Percentiles rank a stretch among this genome's conserved stretches.
phyloP scores from a whole-genome alignment of 148 eudicot genomes.

The Salicornia ramosissima region DNA sequence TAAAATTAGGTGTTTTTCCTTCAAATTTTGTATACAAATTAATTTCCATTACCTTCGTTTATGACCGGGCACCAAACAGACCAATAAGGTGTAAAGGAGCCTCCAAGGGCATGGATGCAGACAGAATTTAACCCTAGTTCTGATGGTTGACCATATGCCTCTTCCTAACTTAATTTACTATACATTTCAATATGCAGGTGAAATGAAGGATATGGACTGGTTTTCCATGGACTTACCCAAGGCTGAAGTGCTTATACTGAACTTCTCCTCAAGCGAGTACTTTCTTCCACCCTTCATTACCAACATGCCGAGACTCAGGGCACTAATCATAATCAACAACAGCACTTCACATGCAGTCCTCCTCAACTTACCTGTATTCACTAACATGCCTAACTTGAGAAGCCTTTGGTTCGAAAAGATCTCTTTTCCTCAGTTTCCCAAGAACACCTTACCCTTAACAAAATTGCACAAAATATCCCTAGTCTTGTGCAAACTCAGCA shows the following conservation, averaged over 20 bases:
- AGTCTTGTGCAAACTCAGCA: conserved; percentile 53
- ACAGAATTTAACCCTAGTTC: background rate
- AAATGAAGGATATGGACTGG: conserved; percentile 76
- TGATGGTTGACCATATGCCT: background rate
- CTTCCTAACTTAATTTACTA: background rate
- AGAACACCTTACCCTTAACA: conserved; percentile 38
- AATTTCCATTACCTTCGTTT: no score
- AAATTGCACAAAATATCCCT: conserved; percentile 54
- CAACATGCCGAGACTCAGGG: conserved; percentile 70
- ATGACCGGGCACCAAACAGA: no score
- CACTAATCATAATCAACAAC: conserved; percentile 54
- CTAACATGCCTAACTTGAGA: conserved; percentile 42
- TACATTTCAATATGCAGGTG: conserved; percentile 34
- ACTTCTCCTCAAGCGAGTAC: conserved; percentile 53
- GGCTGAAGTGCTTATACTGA: conserved; percentile 76
- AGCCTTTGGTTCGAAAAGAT: conserved; percentile 82
- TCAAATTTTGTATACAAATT: no score
- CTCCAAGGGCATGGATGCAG: no score
- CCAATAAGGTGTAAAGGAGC: no score
- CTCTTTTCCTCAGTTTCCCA: conserved; percentile 47
- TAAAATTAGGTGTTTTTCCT: no score
- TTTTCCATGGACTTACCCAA: conserved; percentile 60
- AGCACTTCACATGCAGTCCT: conserved; percentile 49
- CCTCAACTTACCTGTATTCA: conserved; percentile 47
- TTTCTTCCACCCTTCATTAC: conserved; percentile 67